These are phyloP conservation scores for Trichaptum fuscoviolaceum DNA, from an alignment of 768 basidiomycete species.

Conservation along the genomic window DNA sequence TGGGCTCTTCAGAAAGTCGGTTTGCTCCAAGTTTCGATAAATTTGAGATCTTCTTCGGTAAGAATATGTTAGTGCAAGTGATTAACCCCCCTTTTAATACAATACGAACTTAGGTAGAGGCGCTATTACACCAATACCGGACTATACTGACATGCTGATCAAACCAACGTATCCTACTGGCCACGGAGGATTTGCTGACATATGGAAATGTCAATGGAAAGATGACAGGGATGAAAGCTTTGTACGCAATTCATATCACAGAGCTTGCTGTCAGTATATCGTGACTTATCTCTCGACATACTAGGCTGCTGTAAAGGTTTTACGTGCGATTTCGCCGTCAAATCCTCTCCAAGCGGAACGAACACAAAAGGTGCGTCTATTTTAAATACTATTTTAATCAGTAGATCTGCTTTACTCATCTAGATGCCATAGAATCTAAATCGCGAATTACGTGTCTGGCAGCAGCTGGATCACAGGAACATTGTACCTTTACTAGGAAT, in stretches of 20 bases:
- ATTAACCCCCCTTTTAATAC: background rate
- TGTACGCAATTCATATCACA: background rate
- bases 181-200: constrained; percentile 2
- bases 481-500: constrained; percentile 25
- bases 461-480: constrained; percentile 18
- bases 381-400: background rate
- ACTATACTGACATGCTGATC: background rate
- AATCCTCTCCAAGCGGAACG: background rate
- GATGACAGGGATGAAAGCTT: background rate
- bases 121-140: background rate
- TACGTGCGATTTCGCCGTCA: background rate
- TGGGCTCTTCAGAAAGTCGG: background rate
- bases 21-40: background rate
- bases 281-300: background rate
- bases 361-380: background rate
- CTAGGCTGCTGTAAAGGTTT: constrained; percentile 1
- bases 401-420: background rate
- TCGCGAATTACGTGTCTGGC: constrained; percentile 11
- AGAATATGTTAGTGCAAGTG: background rate
- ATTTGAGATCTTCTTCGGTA: background rate
- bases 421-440: background rate
- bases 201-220: background rate
- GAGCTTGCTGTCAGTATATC: background rate
- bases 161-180: background rate
- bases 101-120: background rate